Evolutionary conservation across 345 rosid genomes (phyloP), one percentile per base, ranked within the genome.

Genomic region (Hevea brasiliensis): DNA sequence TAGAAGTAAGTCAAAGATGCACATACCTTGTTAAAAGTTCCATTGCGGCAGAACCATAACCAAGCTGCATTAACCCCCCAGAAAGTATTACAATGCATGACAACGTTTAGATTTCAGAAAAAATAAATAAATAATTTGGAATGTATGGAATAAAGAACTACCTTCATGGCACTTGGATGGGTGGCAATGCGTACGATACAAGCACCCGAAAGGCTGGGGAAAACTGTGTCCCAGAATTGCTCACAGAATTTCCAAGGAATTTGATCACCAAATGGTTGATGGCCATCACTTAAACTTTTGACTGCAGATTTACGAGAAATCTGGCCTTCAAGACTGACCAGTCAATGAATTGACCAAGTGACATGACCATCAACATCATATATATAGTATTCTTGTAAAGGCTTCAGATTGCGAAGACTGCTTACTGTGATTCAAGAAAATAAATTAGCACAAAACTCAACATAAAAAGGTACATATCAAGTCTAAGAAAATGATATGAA

Each of bases 191-290:
- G 93, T 57, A 93, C 99, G 48, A 95, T 90, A 58, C 99, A 92
- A 86, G 93, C 98, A 71, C 99, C 99, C 29, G 99, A 96, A 72
- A 96, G 89, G 66, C 84, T 82, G 67, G 99, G 99, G 74, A 96
- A 96, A 64, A 75, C 93, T 23, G 87, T 73, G 61, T 96, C 94
- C 70, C 88, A 87, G 61, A 89, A 96, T 71, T 91, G 92, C 84
- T 96, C 94, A 79, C 87, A 89, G 78, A 96, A 93, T 79, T 96
- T 96, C 99, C 99, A 96, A 37, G 99, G 98, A 70, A 96, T 91
- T 77, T 92, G 98, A 82, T 96, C 99, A 72, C 99, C 99, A 85
- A 53, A 87, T 10, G 99, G 99, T 73, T 87, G 90, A 86, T 90
- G 92, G 44, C 93, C 98, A 70, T 78, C 91, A 7, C 86, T 78